Conservation (phyloP, 2,329 filamentous ascomycete species). For the Fusarium begoniae region DNA sequence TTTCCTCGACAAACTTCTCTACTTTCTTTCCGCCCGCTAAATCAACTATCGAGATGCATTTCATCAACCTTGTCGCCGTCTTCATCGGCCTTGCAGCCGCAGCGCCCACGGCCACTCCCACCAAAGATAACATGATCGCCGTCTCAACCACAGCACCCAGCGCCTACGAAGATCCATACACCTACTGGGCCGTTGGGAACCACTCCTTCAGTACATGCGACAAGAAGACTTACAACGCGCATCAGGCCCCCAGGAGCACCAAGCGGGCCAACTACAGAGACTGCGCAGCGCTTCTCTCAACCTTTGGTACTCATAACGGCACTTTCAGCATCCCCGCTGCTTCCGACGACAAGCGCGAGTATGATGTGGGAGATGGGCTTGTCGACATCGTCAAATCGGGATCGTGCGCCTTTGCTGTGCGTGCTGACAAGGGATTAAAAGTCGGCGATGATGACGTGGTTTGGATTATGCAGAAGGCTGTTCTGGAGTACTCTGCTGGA, state of each 20-base stretch:
- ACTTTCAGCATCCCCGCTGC: slow-evolving; percentile 40
- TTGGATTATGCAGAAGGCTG: slow-evolving; percentile 24
- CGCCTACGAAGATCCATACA: slow-evolving; percentile 12
- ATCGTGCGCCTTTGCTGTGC: slow-evolving; percentile 42
- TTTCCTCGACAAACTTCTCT: background rate
- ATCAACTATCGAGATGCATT: slow-evolving; percentile 21
- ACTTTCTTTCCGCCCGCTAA: background rate
- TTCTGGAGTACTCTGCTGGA: slow-evolving; percentile 28
- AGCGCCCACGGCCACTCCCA: slow-evolving; percentile 17
- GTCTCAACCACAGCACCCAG: slow-evolving; percentile 26
- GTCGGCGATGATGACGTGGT: slow-evolving; percentile 30
- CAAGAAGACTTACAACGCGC: slow-evolving; percentile 34
- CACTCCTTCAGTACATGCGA: slow-evolving; percentile 42
- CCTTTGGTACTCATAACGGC: slow-evolving; percentile 44
- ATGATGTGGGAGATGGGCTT: slow-evolving; percentile 17
- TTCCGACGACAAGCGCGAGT: slow-evolving; percentile 15
- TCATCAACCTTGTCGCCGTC: slow-evolving; percentile 7
- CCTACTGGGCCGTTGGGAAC: slow-evolving; percentile 41
- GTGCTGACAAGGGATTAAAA: slow-evolving; percentile 26
- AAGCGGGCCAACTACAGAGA: slow-evolving; percentile 44
- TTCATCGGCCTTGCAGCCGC: slow-evolving; percentile 24
- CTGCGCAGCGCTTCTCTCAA: slow-evolving; percentile 46
- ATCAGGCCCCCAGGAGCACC: slow-evolving; percentile 20
- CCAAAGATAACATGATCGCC: slow-evolving; percentile 21
- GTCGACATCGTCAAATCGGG: slow-evolving; percentile 39